These are phyloP conservation scores for Amphirosellinia nigrospora DNA, from an alignment of 495 filamentous ascomycete species.

Conservation along the genomic window DNA sequence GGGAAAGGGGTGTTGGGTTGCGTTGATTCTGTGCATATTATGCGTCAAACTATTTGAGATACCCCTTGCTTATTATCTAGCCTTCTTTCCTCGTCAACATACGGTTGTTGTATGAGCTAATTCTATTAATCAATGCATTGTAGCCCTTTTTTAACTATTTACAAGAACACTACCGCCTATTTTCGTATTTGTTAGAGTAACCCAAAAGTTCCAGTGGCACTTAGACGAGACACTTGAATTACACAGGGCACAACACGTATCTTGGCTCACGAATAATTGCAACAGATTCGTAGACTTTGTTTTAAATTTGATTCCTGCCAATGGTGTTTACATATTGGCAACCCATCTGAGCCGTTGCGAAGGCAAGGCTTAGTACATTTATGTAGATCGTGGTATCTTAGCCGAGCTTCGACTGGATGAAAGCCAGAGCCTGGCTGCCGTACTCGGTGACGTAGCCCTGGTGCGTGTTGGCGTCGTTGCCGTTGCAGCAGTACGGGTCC, in stretches of 20 bases:
- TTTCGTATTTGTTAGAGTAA: neutral
- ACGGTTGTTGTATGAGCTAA: neutral
- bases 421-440: constrained; percentile 43
- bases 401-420: constrained; percentile 40
- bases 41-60: constrained; percentile 21
- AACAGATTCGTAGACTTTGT: neutral
- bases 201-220: neutral
- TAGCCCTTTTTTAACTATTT: neutral
- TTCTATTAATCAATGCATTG: neutral
- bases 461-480: constrained; percentile 63
- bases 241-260: neutral
- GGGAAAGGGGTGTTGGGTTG: neutral
- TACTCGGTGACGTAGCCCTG: constrained; percentile 64
- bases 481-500: constrained; percentile 72
- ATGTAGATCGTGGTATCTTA: neutral
- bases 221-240: neutral
- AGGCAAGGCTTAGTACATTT: neutral
- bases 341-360: neutral
- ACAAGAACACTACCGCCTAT: too few relatives aligned
- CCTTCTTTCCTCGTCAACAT: neutral
- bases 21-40: neutral
- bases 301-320: neutral
- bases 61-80: constrained; percentile 15
- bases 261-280: neutral
- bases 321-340: neutral